Conservation (phyloP, 768 basidiomycete species). For the Austroboletus eburneus region DNA sequence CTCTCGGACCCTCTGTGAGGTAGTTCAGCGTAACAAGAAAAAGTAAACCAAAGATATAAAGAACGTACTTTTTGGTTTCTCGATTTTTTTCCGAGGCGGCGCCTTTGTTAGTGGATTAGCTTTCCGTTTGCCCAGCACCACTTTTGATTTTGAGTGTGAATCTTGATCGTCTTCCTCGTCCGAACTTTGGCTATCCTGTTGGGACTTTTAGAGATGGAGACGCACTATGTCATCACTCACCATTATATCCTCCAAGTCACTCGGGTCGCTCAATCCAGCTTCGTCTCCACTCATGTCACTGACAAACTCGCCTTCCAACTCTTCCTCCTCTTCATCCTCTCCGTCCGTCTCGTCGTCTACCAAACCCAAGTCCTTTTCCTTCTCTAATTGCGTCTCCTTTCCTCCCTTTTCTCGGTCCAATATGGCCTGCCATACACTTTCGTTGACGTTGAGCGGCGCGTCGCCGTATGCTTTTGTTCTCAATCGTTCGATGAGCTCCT, state of each 20-base stretch:
- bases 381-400: slow-evolving; percentile 42
- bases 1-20: slow-evolving; percentile 61
- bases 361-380: slow-evolving; percentile 38
- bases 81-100: slow-evolving; percentile 49
- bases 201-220: slow-evolving; percentile 17
- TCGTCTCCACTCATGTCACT: slow-evolving; percentile 54
- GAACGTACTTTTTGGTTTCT: slow-evolving; percentile 60
- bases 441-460: slow-evolving; percentile 96
- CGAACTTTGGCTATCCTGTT: slow-evolving; percentile 41
- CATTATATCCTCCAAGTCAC: slow-evolving; percentile 60
- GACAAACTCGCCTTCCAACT: slow-evolving; percentile 54
- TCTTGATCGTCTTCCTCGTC: slow-evolving; percentile 36
- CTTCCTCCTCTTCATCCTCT: slow-evolving; percentile 47
- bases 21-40: slow-evolving; percentile 11
- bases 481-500: slow-evolving; percentile 91
- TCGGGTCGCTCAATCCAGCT: slow-evolving; percentile 39
- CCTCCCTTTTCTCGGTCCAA: slow-evolving; percentile 71
- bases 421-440: slow-evolving; percentile 91
- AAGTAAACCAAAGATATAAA: background rate
- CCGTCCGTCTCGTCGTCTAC: slow-evolving; percentile 54
- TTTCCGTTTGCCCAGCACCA: slow-evolving; percentile 67
- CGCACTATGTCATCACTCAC: slow-evolving; percentile 37
- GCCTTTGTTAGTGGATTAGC: slow-evolving; percentile 38
- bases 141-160: slow-evolving; percentile 36
- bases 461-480: slow-evolving; percentile 98